Percentiles rank a stretch among this genome's conserved stretches.
These are phyloP conservation scores for Selaginella moellendorffii DNA, from an alignment of 75 land plant species.

Conservation along the genomic window DNA sequence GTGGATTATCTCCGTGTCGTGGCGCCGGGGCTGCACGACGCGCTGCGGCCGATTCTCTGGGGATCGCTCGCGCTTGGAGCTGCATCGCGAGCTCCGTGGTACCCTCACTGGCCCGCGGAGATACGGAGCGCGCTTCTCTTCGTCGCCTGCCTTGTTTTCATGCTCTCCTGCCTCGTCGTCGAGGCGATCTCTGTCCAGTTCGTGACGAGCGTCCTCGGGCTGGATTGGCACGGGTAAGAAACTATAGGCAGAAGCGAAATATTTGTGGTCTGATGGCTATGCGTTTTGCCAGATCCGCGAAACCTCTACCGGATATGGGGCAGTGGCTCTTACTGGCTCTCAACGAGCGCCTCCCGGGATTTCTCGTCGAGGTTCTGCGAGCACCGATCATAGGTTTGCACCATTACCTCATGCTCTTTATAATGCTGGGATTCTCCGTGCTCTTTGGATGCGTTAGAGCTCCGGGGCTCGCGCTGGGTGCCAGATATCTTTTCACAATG, in stretches of 20 bases:
- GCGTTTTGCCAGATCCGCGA: constrained; percentile 41
- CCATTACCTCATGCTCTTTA: constrained; percentile 77
- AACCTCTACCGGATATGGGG: constrained; percentile 89
- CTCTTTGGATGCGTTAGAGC: constrained; percentile 65
- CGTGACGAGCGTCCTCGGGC: constrained; percentile 79
- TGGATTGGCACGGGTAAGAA: constrained; percentile 78
- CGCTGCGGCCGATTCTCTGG: constrained; percentile 66
- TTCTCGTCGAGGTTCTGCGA: constrained; percentile 44
- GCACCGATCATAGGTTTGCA: constrained; percentile 70
- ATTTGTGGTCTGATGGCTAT: no score
- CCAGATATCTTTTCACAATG: constrained; percentile 92
- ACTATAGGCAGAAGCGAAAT: no score
- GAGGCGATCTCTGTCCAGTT: constrained; percentile 68
- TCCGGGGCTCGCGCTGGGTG: constrained; percentile 83
- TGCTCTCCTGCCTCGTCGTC: neutral
- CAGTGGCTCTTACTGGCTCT: constrained; percentile 70
- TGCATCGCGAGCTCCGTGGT: constrained; percentile 51
- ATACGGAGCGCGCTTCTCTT: constrained; percentile 44
- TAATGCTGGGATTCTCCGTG: constrained; percentile 85
- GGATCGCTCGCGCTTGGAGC: constrained; percentile 39
- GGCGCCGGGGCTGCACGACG: constrained; percentile 44
- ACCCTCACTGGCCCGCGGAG: constrained; percentile 68
- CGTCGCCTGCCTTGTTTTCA: constrained; percentile 44
- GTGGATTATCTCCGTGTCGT: constrained; percentile 56
- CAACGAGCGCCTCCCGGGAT: constrained; percentile 65